Base-by-base conservation (phyloP, 2,329 filamentous ascomycete species). In the Teratosphaeria viscida region DNA sequence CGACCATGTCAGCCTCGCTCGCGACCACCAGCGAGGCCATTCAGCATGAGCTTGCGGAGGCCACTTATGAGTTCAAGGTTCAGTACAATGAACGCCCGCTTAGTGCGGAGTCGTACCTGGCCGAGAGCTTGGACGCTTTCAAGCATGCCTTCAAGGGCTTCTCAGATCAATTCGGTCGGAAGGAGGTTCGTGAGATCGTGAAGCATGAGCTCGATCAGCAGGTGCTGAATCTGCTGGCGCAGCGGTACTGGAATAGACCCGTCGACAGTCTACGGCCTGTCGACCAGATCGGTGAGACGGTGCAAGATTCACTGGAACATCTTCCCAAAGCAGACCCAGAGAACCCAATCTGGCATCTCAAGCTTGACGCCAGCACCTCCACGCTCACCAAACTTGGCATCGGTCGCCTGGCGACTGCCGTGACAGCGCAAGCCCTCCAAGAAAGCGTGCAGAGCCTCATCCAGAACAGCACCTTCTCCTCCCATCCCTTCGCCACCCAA, bases 121-220 rank as follows among this genome's bases (percentile, higher is more conserved):
- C 94, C 1, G 94, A 97, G 73, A 95, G 89, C 65, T 78, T 99
- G 3, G 94, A 99, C 73, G 86, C 87, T 23, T 97, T 99, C 81
- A 99, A 99, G 76, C 95, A 97, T 74, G 90, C 90, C 0, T 99
- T 99, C 77, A 96, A 96, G 72, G 87, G 89, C 65, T 96, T 97
- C 70, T 86, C 90, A 0, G 90, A 95, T 65, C 82, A 84, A 34
- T 99, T 99, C 69, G 94, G 94, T 29, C 84, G 94, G 10, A 85
- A 88, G 7, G 88, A 99, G 74, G 92, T 99, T 71, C 86, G 89
- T 47, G 86, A 92, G 67, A 81, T 99, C 57, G 79, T 99, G 10
- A 99, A 99, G 74, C 82, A 87, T 60, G 92, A 96, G 71, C 81
- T 99, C 10, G 92, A 99, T 70, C 94, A 99, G 73, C 88, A 92